Conservation (phyloP, 257 asterid genomes). For the Solanum rostratum region DNA sequence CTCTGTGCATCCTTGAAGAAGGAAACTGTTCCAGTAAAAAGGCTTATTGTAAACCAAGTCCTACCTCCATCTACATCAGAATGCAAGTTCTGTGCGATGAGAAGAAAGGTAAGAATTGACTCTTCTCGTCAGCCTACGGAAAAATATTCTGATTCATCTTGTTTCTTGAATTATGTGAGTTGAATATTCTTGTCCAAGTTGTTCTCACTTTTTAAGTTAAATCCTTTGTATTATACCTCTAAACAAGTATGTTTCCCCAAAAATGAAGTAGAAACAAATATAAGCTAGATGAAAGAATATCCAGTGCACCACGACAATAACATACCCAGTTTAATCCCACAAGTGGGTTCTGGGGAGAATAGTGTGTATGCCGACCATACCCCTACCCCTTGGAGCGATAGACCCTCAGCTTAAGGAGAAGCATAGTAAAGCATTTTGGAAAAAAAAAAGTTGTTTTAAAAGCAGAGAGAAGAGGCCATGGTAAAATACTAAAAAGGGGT, state of each 20-base stretch:
- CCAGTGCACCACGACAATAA: background rate
- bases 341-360: background rate
- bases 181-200: background rate
- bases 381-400: background rate
- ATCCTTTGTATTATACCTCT: background rate
- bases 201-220: background rate
- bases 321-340: background rate
- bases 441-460: no score
- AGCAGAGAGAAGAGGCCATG: no score
- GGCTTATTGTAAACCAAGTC: slow-evolving; percentile 57
- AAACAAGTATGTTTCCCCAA: background rate
- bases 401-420: background rate
- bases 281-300: background rate
- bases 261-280: background rate
- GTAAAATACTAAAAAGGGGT: no score
- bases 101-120: slow-evolving; percentile 40
- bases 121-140: background rate
- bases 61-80: slow-evolving; percentile 48
- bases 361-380: background rate
- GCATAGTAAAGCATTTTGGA: background rate
- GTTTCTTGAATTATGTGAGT: background rate
- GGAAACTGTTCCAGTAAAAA: slow-evolving; percentile 58
- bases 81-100: slow-evolving; percentile 75
- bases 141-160: background rate
- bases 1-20: slow-evolving; percentile 56